A percentile compares a stretch with the other conserved stretches of the same genome.
Evolutionary conservation across 352 stramenopile genomes (phyloP).

Genomic region (Phytophthora pseudosyringae): DNA sequence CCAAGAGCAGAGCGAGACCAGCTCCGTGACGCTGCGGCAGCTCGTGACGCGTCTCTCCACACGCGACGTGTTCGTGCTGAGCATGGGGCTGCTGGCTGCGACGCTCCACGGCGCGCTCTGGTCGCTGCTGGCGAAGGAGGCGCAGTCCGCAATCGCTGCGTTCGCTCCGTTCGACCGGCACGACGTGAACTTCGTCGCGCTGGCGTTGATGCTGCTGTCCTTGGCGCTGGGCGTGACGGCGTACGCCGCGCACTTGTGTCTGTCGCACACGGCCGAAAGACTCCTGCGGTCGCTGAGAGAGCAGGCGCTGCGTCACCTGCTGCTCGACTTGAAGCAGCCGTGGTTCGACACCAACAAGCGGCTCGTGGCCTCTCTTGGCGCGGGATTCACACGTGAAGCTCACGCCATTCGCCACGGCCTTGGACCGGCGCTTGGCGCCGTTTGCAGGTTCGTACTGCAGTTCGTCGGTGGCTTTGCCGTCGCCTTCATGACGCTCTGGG

Average conservation of each 20-base stretch:
- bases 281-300: conserved; percentile 23
- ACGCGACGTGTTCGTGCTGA: conserved; percentile 30
- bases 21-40: conserved; percentile 11
- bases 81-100: conserved; percentile 27
- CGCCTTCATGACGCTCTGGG: conserved; percentile 30
- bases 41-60: conserved; percentile 24
- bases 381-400: conserved; percentile 24
- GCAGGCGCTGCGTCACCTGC: conserved; percentile 31
- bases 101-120: conserved; percentile 29
- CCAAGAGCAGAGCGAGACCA: neutral
- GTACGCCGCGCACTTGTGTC: conserved; percentile 34
- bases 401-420: conserved; percentile 28
- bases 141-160: conserved; percentile 5
- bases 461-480: conserved; percentile 23
- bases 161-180: conserved; percentile 26
- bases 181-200: conserved; percentile 18
- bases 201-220: conserved; percentile 29
- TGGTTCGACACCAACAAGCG: conserved; percentile 27
- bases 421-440: conserved; percentile 19
- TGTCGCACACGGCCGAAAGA: conserved; percentile 27
- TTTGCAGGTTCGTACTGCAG: conserved; percentile 24
- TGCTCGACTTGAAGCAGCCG: conserved; percentile 26
- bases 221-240: conserved; percentile 25
- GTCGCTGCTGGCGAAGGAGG: conserved; percentile 11
- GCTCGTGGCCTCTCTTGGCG: neutral